Conservation (phyloP, 1,139 yeast genomes). For the Trichomonascaceae sp. region DNA sequence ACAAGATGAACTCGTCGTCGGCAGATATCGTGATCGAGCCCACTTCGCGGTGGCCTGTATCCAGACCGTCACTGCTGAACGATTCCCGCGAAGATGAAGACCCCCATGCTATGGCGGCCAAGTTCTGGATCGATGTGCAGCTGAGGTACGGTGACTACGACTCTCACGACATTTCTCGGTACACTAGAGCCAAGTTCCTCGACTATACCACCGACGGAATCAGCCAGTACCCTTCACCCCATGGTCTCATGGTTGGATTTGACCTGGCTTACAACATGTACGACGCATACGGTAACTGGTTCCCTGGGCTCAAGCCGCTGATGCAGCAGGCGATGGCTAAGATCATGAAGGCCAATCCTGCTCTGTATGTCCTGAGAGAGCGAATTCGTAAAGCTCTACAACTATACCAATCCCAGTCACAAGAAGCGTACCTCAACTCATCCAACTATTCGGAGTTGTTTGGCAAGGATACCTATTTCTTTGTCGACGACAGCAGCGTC, state of each 20-base stretch:
- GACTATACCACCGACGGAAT: conserved; percentile 86
- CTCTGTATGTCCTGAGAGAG: conserved; percentile 80
- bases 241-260: conserved; percentile 81
- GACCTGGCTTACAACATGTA: conserved; percentile 94
- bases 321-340: conserved; percentile 88
- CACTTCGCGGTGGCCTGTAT: conserved; percentile 71
- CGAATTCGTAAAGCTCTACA: conserved; percentile 90
- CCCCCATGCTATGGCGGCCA: conserved; percentile 42
- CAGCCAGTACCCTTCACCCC: conserved; percentile 82
- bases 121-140: conserved; percentile 93
- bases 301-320: conserved; percentile 83
- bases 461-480: conserved; percentile 68
- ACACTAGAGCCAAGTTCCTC: conserved; percentile 81
- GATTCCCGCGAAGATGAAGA: conserved; percentile 27
- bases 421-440: conserved; percentile 81
- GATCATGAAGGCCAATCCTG: conserved; percentile 92
- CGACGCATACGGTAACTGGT: conserved; percentile 96
- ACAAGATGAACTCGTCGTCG: conserved; percentile 90
- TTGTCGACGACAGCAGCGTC: conserved; percentile 87
- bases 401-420: conserved; percentile 85
- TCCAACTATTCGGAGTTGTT: conserved; percentile 84
- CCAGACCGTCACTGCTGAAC: conserved; percentile 67
- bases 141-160: conserved; percentile 94
- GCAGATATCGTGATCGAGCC: conserved; percentile 81
- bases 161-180: conserved; percentile 90